Evolutionary conservation across 345 rosid genomes (phyloP).

Genomic region (Lumnitzera racemosa): DNA sequence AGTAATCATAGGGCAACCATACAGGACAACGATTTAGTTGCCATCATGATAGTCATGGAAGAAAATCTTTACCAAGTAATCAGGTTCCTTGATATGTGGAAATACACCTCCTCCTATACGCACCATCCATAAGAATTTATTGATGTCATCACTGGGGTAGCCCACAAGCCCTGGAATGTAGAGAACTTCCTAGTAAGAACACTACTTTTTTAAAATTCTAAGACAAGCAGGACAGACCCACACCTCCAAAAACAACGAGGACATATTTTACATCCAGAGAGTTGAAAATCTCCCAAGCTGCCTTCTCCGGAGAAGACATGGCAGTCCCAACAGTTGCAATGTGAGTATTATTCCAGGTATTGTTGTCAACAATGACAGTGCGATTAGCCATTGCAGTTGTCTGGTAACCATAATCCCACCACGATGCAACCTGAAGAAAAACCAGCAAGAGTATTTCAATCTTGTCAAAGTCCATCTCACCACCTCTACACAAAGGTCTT

Average conservation of each 20-base stretch:
- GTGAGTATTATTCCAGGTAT: slow-evolving; percentile 99
- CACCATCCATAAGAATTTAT: slow-evolving; percentile 99
- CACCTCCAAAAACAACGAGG: slow-evolving; percentile 97
- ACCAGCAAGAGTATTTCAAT: no score
- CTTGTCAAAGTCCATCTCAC: no score
- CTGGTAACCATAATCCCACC: slow-evolving; percentile 99
- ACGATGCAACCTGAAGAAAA: slow-evolving; percentile 80
- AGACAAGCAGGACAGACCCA: slow-evolving; percentile 18
- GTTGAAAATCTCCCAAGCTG: slow-evolving; percentile 96
- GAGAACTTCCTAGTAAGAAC: slow-evolving; percentile 23
- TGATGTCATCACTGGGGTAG: slow-evolving; percentile 97
- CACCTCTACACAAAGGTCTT: no score
- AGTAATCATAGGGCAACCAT: not conserved
- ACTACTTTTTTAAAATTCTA: not conserved
- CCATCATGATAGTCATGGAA: not conserved
- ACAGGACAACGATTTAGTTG: no score
- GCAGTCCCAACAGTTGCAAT: slow-evolving; percentile 99
- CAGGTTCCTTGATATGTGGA: slow-evolving; percentile 96
- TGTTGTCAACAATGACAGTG: slow-evolving; percentile 96
- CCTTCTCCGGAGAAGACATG: slow-evolving; percentile 99
- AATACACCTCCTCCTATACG: slow-evolving; percentile 99
- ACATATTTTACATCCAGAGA: slow-evolving; percentile 98
- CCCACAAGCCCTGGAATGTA: slow-evolving; percentile 76
- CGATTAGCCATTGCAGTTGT: slow-evolving; percentile 99
- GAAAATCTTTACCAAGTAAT: slow-evolving; percentile 58